Evolutionary conservation across 225 moss, liverwort and hornwort species (phyloP).

Genomic region (Neckera pumila): DNA sequence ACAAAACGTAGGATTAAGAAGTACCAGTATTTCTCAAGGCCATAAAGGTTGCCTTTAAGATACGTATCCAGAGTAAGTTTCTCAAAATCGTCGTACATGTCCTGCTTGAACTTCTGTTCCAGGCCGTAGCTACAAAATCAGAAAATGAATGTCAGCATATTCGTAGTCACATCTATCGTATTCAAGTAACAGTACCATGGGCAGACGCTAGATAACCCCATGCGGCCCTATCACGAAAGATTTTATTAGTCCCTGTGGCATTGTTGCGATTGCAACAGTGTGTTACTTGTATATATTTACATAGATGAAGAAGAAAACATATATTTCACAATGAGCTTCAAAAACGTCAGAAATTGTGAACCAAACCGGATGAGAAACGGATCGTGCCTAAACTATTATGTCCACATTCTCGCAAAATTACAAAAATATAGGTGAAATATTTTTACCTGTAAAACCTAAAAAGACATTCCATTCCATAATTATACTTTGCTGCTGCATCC

Average conservation of each 20-base stretch:
- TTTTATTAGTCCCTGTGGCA: neutral
- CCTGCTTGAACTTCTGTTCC: conserved; percentile 87
- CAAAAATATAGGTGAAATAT: too few relatives aligned
- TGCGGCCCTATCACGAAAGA: neutral
- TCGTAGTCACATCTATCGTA: neutral
- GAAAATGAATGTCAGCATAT: neutral
- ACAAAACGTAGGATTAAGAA: neutral
- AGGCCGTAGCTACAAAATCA: conserved; percentile 70
- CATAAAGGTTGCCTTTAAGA: conserved; percentile 78
- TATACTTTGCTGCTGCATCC: conserved; percentile 86
- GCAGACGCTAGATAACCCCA: neutral
- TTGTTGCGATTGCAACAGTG: neutral
- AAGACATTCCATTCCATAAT: conserved; percentile 96
- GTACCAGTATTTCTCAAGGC: conserved; percentile 99
- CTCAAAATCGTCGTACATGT: conserved; percentile 99
- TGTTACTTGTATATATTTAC: neutral
- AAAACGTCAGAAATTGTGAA: neutral
- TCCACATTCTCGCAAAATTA: neutral
- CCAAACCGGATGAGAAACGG: neutral
- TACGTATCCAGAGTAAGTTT: conserved; percentile 65
- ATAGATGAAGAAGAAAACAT: neutral
- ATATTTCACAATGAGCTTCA: neutral
- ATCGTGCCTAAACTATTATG: neutral
- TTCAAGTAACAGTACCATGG: neutral
- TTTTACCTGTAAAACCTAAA: conserved; percentile 94